A percentile compares a stretch with the other conserved stretches of the same genome.
Evolutionary conservation across 2,329 filamentous ascomycete genomes (phyloP).

Genomic region (Lomentospora prolificans): DNA sequence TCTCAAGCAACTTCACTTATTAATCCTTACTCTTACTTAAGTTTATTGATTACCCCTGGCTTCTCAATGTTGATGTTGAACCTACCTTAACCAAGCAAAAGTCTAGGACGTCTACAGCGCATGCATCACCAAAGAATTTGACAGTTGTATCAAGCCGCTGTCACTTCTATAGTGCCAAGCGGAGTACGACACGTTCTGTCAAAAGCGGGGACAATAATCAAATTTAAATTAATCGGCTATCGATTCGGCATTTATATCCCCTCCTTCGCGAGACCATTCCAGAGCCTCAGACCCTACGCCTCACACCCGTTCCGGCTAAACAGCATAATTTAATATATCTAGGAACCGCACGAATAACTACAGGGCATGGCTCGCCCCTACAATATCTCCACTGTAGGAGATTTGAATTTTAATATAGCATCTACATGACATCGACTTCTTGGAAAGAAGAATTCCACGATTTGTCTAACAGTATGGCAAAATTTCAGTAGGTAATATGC

Average conservation of each 20-base stretch:
- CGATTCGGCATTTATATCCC: not conserved
- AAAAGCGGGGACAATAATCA: not conserved
- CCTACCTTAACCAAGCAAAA: too few species aligned
- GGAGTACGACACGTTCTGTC: not conserved
- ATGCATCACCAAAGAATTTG: not conserved
- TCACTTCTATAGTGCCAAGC: not conserved
- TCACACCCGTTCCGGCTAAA: not conserved
- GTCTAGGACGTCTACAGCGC: not conserved
- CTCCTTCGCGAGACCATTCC: not conserved
- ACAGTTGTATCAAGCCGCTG: not conserved
- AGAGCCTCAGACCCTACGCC: not conserved
- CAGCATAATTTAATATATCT: not conserved
- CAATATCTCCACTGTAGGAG: not conserved
- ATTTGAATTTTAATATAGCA: not conserved
- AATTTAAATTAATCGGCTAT: constrained; percentile 14
- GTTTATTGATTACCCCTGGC: too few species aligned
- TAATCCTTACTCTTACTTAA: too few species aligned
- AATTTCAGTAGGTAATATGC: too few species aligned
- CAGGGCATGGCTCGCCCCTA: not conserved
- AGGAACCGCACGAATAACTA: not conserved
- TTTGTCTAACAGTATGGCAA: too few species aligned
- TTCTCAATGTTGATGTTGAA: too few species aligned
- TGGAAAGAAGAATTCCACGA: too few species aligned
- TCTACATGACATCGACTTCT: not conserved
- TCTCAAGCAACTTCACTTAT: too few species aligned